Base-by-base conservation (phyloP, 768 basidiomycete genomes). In the Panaeolus cyanescens region DNA sequence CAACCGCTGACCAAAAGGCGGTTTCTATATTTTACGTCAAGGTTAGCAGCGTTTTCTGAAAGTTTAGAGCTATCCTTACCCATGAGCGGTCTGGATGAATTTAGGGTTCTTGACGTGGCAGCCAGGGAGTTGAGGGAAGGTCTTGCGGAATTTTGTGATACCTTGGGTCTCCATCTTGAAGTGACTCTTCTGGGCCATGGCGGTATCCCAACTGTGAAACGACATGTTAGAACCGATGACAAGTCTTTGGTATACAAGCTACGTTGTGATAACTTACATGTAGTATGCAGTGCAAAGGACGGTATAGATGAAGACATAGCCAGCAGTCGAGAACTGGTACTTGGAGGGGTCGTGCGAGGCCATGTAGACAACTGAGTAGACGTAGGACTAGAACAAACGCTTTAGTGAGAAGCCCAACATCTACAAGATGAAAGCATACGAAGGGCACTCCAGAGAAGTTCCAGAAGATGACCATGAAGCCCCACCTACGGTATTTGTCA, bases 391-490 rank as follows among this genome's bases (percentile, higher is more conserved):
- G 32, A 62, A 58, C 32, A 25, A 5, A 34, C 2, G 15, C 28
- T 30, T 63, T 58, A 36, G 60, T 62, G 61, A 28, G 45, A 2
- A 25, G 53, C 42, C 33, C 56, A 33, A 54, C n/a, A 54, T 28
- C 31, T 20, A 50, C 32, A n/a, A 13, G 32, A 25, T 10, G 20
- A 28, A 58, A 36, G 75, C 91, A 64, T 72, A 93, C 92, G 76
- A 96, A 95, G 42, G 92, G 93, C 12, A 95, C 93, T 45, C 95
- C 95, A 2, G 95, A 92, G 67, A 94, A 87, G 71, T 95, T 95
- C 96, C 96, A 97, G 80, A 98, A 98, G 71, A 97, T 97, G 65
- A 98, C 90, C 86, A 98, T 90, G 82, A 96, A 98, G 31, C 96
- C 93, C 92, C 92, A 93, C 70, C 85, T 87, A 54, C 10, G 25